phyloP scores from a whole-genome alignment of 352 stramenopile genomes.

The Blastocystis sp. region DNA sequence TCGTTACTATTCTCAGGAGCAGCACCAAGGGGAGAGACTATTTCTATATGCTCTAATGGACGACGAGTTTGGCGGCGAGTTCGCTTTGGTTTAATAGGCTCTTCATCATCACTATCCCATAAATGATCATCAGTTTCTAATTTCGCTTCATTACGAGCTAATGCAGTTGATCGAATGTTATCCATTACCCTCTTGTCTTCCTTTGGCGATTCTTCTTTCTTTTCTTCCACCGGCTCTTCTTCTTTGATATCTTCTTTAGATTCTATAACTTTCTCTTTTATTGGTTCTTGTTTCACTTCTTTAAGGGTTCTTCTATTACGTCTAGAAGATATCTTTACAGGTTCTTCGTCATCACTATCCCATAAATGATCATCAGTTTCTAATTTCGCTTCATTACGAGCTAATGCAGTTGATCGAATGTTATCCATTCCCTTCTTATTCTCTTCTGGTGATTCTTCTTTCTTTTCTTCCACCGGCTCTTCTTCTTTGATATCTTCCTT shows the following conservation, averaged over 20 bases:
- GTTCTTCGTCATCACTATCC: constrained; percentile 29
- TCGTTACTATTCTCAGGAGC: not conserved
- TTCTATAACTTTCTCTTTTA: not conserved
- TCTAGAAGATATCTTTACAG: not conserved
- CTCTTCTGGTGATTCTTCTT: not conserved
- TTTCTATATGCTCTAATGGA: not conserved
- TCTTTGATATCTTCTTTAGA: not conserved
- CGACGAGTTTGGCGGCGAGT: not conserved
- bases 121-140: constrained; percentile 29
- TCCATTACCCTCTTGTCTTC: not conserved
- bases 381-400: constrained; percentile 25
- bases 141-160: constrained; percentile 29
- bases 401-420: not conserved
- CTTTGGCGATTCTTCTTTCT: not conserved
- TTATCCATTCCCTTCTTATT: not conserved
- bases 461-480: not conserved
- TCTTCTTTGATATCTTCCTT: not conserved
- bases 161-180: not conserved
- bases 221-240: not conserved
- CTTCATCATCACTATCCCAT: constrained; percentile 41
- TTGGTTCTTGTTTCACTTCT: not conserved
- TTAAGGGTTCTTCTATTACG: not conserved
- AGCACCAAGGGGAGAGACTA: not conserved
- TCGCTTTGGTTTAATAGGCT: not conserved
- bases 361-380: constrained; percentile 34